These are phyloP conservation scores for Asterochloris erici DNA, from an alignment of 139 green algal species.

Conservation along the genomic window DNA sequence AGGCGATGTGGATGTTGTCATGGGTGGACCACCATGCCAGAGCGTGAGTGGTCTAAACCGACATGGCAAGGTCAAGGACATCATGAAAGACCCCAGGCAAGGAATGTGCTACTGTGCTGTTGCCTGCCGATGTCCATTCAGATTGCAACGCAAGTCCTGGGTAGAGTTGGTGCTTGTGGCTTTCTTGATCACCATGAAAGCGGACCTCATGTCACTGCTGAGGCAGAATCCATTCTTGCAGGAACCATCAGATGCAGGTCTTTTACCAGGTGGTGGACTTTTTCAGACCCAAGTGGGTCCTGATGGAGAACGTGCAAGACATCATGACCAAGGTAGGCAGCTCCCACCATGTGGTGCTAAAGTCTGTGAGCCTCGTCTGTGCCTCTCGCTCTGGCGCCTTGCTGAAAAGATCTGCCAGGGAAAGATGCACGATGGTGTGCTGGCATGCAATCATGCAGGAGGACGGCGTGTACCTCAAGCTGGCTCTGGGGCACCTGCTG, in stretches of 20 bases:
- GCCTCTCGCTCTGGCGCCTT: neutral
- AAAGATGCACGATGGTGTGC: no score
- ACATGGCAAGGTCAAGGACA: constrained; percentile 39
- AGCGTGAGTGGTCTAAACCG: constrained; percentile 73
- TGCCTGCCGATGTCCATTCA: neutral
- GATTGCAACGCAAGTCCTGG: neutral
- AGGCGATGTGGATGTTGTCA: constrained; percentile 66
- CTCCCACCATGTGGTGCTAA: no score
- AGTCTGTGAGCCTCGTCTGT: neutral
- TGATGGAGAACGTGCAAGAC: constrained; percentile 78
- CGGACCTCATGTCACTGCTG: no score
- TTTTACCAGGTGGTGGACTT: constrained; percentile 55
- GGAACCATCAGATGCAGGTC: constrained; percentile 57
- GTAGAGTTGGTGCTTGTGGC: neutral
- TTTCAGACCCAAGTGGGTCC: constrained; percentile 55
- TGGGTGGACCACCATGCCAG: constrained; percentile 78
- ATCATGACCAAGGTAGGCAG: constrained; percentile 50
- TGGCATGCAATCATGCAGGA: neutral
- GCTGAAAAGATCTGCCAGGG: neutral
- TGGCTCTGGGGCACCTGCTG: constrained; percentile 43
- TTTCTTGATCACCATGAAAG: neutral
- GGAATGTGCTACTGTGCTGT: neutral
- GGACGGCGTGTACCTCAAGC: constrained; percentile 60
- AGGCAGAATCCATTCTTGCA: constrained; percentile 11
- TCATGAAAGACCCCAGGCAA: constrained; percentile 45